Evolutionary conservation across 768 basidiomycete species (phyloP).

Genomic region (Lentinula detonsa): DNA sequence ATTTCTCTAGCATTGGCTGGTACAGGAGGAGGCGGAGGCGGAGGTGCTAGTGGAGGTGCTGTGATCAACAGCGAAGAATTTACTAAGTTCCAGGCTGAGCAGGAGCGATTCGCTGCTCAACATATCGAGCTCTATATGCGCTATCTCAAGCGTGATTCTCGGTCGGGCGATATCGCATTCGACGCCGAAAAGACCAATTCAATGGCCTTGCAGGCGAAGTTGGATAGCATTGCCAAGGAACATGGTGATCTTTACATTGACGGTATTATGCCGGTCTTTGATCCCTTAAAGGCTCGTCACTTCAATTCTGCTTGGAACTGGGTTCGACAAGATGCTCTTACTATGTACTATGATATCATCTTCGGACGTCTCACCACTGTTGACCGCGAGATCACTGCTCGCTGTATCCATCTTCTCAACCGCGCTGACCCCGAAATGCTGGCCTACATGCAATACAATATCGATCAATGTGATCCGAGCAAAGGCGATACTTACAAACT

Average conservation of each 20-base stretch:
- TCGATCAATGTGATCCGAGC: slow-evolving; percentile 72
- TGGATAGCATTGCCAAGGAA: slow-evolving; percentile 86
- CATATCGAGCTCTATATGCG: slow-evolving; percentile 97
- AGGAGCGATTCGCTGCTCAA: slow-evolving; percentile 86
- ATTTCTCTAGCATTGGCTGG: slow-evolving; percentile 74
- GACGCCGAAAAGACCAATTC: slow-evolving; percentile 80
- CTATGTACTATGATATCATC: slow-evolving; percentile 99
- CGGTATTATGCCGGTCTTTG: slow-evolving; percentile 92
- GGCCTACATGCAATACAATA: slow-evolving; percentile 94
- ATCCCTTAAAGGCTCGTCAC: slow-evolving; percentile 92
- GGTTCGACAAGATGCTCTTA: slow-evolving; percentile 93
- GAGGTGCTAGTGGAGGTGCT: slow-evolving; percentile 63
- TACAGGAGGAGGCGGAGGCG: slow-evolving; percentile 54
- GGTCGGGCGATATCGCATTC: slow-evolving; percentile 84
- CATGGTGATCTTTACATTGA: slow-evolving; percentile 93
- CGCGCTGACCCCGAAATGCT: slow-evolving; percentile 90
- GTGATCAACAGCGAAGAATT: slow-evolving; percentile 98
- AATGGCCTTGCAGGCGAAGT: slow-evolving; percentile 68
- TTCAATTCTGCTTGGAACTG: slow-evolving; percentile 99
- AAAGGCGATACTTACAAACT: slow-evolving; percentile 89
- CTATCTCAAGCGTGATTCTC: slow-evolving; percentile 89
- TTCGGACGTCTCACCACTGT: slow-evolving; percentile 91
- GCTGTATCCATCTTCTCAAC: slow-evolving; percentile 96
- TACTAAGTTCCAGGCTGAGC: slow-evolving; percentile 91
- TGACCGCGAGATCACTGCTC: slow-evolving; percentile 93